phyloP scores from a whole-genome alignment of 768 basidiomycete species.

The Leccinum rimulosum region DNA sequence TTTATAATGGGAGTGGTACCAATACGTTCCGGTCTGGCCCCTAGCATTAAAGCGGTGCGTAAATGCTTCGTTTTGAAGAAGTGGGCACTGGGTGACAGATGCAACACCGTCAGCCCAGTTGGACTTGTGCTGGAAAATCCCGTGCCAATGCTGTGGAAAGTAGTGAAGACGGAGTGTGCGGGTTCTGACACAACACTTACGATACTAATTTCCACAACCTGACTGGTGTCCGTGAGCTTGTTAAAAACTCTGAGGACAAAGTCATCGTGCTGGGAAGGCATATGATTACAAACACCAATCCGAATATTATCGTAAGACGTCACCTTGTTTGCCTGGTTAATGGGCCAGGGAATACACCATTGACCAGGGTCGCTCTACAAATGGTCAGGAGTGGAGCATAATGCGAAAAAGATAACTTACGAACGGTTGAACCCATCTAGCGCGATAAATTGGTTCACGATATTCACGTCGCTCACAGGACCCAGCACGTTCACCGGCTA shows the following conservation, averaged over 20 bases:
- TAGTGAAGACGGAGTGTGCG: slow-evolving; percentile 12
- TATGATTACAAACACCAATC: neutral
- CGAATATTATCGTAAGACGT: neutral
- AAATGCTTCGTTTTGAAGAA: slow-evolving; percentile 34
- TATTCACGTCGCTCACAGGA: slow-evolving; percentile 25
- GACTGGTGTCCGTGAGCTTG: neutral
- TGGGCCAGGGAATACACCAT: slow-evolving; percentile 46
- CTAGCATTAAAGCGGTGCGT: slow-evolving; percentile 33
- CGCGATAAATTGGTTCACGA: slow-evolving; percentile 39
- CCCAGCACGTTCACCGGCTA: slow-evolving; percentile 11
- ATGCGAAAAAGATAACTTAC: slow-evolving; percentile 20
- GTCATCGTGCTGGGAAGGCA: slow-evolving; percentile 29
- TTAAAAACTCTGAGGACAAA: slow-evolving; percentile 46
- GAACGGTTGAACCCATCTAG: slow-evolving; percentile 49
- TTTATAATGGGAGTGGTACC: slow-evolving; percentile 44
- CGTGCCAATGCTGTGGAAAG: neutral
- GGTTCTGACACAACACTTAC: neutral
- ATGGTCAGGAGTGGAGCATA: neutral
- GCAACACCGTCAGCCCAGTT: slow-evolving; percentile 37
- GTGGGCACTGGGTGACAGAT: slow-evolving; percentile 45
- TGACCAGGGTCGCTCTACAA: slow-evolving; percentile 41
- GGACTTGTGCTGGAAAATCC: slow-evolving; percentile 8
- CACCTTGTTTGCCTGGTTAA: slow-evolving; percentile 39
- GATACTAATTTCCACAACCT: neutral
- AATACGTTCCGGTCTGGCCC: slow-evolving; percentile 42